Evolutionary conservation across 139 green algal genomes (phyloP).

Genomic region (Haematococcus lacustris): DNA sequence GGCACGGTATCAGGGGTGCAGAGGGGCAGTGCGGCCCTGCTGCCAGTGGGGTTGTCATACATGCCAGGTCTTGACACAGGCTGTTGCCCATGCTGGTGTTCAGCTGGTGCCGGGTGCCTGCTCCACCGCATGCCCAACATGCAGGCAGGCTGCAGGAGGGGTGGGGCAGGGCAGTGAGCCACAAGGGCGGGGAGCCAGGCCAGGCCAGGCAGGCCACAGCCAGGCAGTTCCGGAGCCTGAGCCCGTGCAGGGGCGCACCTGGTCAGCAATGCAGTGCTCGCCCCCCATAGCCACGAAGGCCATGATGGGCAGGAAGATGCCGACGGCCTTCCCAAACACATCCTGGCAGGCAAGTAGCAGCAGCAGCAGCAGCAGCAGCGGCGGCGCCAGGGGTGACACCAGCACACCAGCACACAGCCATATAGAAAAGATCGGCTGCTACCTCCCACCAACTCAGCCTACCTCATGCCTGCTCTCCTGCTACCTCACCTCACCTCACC

Average conservation of each 20-base stretch:
- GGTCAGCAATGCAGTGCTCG: slow-evolving; percentile 43
- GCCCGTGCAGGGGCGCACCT: slow-evolving; percentile 3
- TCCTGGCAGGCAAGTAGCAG: slow-evolving; percentile 26
- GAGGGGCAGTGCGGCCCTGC: too few species aligned
- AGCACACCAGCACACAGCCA: too few species aligned
- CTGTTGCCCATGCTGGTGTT: not conserved
- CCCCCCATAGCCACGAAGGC: slow-evolving; percentile 40
- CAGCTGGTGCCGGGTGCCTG: not conserved
- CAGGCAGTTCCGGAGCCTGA: not conserved
- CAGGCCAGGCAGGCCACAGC: not conserved
- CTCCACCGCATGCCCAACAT: not conserved
- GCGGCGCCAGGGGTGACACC: too few species aligned
- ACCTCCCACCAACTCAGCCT: too few species aligned
- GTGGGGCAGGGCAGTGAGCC: not conserved
- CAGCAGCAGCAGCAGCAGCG: not conserved
- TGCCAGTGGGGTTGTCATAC: too few species aligned
- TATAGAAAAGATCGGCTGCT: too few species aligned
- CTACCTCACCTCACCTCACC: too few species aligned
- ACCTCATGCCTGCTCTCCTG: too few species aligned
- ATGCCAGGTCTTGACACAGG: not conserved
- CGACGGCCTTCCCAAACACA: slow-evolving; percentile 33
- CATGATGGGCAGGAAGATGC: slow-evolving; percentile 34
- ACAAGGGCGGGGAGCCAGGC: not conserved
- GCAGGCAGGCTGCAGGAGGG: not conserved
- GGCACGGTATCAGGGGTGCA: too few species aligned